phyloP scores from a whole-genome alignment of 2,329 filamentous ascomycete genomes.

The Monosporascus sp. region DNA sequence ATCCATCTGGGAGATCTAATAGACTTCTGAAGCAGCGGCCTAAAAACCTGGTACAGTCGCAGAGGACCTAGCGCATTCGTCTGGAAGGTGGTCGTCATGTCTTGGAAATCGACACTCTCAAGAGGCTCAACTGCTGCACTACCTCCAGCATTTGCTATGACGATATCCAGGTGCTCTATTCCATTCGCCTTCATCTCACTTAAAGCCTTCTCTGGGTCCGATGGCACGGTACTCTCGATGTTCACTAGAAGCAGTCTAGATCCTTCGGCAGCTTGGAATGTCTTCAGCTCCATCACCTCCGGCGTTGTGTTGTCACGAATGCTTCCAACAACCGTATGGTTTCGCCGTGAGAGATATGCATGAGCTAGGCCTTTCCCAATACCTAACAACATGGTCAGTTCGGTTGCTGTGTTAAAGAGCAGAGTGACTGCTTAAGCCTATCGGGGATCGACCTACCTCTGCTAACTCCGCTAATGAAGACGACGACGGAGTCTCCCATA shows the following conservation, averaged over 20 bases:
- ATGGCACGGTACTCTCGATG: constrained; percentile 23
- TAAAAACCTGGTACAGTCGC: constrained; percentile 27
- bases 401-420: no score
- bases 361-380: background rate
- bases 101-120: constrained; percentile 24
- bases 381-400: no score
- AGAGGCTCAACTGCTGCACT: constrained; percentile 16
- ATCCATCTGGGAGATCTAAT: constrained; percentile 23
- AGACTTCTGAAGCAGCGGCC: constrained; percentile 26
- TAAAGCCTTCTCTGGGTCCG: constrained; percentile 23
- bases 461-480: no score
- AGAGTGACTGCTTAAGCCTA: no score
- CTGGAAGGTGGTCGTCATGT: constrained; percentile 18
- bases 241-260: constrained; percentile 26
- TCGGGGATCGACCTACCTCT: no score
- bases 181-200: constrained; percentile 19
- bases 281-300: constrained; percentile 19
- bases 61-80: constrained; percentile 26
- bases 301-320: constrained; percentile 1
- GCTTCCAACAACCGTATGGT: background rate
- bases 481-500: no score
- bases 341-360: background rate
- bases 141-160: constrained; percentile 34
- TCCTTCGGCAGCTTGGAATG: constrained; percentile 20
- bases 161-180: constrained; percentile 27